Percentiles rank a stretch among this genome's conserved stretches.
These are phyloP conservation scores for Huntiella savannae DNA, from an alignment of 2,329 filamentous ascomycete genomes.

Conservation along the genomic window DNA sequence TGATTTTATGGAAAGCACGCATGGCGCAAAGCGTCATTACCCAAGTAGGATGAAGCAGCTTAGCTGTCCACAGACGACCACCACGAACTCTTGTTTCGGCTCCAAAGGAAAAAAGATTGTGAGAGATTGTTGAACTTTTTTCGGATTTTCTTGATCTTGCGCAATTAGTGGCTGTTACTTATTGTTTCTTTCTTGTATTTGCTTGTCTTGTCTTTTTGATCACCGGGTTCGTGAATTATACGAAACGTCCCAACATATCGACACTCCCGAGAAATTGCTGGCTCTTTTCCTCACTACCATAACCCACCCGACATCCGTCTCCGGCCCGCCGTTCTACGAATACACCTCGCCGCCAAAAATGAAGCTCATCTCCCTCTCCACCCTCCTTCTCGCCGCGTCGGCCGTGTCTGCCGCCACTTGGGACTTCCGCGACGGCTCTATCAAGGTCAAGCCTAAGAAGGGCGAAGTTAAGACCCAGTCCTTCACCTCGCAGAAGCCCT, in stretches of 20 bases:
- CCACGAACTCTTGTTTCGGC: background rate
- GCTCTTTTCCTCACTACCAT: slow-evolving; percentile 1
- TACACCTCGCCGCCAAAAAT: background rate
- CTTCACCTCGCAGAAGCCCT: slow-evolving; percentile 25
- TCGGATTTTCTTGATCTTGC: background rate
- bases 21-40: background rate
- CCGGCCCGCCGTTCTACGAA: no score
- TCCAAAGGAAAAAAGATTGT: background rate
- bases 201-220: background rate
- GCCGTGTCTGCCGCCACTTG: slow-evolving; percentile 39
- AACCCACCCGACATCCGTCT: background rate
- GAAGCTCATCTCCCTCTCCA: slow-evolving; percentile 17
- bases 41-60: background rate
- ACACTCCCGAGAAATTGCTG: slow-evolving; percentile 1
- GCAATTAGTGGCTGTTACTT: background rate
- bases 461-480: slow-evolving; percentile 31
- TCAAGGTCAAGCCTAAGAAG: slow-evolving; percentile 49
- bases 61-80: slow-evolving; percentile 1
- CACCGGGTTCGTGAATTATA: background rate
- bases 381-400: slow-evolving; percentile 28
- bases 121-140: background rate
- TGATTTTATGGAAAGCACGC: background rate
- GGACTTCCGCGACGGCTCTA: slow-evolving; percentile 54
- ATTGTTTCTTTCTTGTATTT: background rate
- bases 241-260: background rate